Evolutionary conservation across 345 rosid species (phyloP).

Genomic region (Dipteronia sinensis): DNA sequence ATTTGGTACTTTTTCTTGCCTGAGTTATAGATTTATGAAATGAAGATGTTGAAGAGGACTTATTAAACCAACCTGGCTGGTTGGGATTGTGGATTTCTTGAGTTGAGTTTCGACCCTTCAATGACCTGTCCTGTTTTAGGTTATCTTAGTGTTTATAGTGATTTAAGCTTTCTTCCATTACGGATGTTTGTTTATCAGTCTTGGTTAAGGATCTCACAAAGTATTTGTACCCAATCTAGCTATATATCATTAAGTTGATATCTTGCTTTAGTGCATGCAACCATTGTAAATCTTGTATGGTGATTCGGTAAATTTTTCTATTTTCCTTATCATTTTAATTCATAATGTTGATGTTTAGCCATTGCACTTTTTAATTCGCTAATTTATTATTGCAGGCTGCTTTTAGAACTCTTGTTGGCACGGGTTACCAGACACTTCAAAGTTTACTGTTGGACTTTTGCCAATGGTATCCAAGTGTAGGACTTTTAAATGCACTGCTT

Average conservation of each 20-base stretch:
- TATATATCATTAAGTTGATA: neutral
- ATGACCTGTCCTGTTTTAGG: neutral
- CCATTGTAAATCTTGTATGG: neutral
- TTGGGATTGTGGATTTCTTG: neutral
- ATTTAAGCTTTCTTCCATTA: neutral
- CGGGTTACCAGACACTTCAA: slow-evolving; percentile 87
- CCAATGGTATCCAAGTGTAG: slow-evolving; percentile 78
- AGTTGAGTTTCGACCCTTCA: neutral
- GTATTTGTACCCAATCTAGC: neutral
- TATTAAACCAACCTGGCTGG: neutral
- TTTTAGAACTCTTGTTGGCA: slow-evolving; percentile 90
- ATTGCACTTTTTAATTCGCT: slow-evolving; percentile 14
- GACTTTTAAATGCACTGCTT: slow-evolving; percentile 78
- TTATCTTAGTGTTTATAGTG: neutral
- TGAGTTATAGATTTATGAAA: neutral
- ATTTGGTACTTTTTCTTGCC: neutral
- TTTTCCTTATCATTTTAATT: slow-evolving; percentile 12
- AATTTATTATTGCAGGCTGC: slow-evolving; percentile 53
- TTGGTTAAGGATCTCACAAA: neutral
- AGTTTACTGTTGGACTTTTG: slow-evolving; percentile 87
- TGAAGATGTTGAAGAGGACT: neutral
- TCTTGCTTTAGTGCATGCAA: neutral
- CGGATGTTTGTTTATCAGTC: neutral
- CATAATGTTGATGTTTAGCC: neutral
- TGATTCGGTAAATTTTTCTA: neutral